A percentile compares a stretch with the other conserved stretches of the same genome.
Conservation (phyloP, 805 yeast species). For the Cyberlindnera saturnus region DNA sequence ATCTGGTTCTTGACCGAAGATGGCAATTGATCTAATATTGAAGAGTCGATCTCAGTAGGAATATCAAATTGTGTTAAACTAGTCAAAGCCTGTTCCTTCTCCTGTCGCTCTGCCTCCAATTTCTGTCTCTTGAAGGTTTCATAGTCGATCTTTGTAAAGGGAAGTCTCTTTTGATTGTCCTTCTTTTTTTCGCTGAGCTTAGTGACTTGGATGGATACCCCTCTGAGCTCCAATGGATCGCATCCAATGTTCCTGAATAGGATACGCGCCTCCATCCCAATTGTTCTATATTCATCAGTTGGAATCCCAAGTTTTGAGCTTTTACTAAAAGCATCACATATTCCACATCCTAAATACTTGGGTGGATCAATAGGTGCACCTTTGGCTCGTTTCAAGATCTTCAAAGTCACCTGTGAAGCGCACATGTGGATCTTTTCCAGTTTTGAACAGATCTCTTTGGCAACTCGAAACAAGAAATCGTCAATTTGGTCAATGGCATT, state of each 20-base stretch:
- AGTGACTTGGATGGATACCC: conserved; percentile 66
- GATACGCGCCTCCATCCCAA: conserved; percentile 53
- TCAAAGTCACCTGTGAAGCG: conserved; percentile 58
- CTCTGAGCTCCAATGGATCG: conserved; percentile 67
- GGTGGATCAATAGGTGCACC: conserved; percentile 71
- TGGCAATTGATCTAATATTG: conserved; percentile 23
- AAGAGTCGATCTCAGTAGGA: conserved; percentile 25
- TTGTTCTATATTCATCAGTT: conserved; percentile 53
- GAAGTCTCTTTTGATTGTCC: conserved; percentile 28
- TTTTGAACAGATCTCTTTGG: conserved; percentile 53
- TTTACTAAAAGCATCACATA: conserved; percentile 58
- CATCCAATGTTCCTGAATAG: conserved; percentile 51
- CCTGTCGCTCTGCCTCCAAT: neutral
- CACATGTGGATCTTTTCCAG: conserved; percentile 38
- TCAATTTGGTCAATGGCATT: conserved; percentile 56
- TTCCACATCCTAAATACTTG: conserved; percentile 82
- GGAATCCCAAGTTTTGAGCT: conserved; percentile 54
- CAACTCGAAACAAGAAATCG: conserved; percentile 48
- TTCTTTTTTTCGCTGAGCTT: conserved; percentile 37
- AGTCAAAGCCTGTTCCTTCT: neutral
- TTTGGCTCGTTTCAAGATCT: conserved; percentile 55
- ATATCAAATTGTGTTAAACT: conserved; percentile 18
- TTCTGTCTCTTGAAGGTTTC: conserved; percentile 7
- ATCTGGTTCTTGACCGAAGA: conserved; percentile 12
- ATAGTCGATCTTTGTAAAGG: conserved; percentile 23